Percentiles rank a stretch among this genome's conserved stretches.
These are phyloP conservation scores for Avena atlantica DNA, from an alignment of 176 grass and related monocot genomes.

Conservation along the genomic window DNA sequence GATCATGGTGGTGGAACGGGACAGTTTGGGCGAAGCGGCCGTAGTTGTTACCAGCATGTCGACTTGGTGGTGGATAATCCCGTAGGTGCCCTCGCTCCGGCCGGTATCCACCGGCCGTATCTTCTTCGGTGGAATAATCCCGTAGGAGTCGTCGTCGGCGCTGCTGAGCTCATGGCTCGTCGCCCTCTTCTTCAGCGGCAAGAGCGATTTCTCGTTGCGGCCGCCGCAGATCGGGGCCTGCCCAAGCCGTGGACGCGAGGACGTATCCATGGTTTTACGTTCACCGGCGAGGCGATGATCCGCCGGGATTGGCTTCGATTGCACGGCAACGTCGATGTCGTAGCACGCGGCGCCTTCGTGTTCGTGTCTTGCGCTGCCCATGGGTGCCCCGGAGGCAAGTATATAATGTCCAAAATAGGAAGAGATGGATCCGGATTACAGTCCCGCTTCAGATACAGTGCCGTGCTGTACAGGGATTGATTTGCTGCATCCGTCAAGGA, in stretches of 20 bases:
- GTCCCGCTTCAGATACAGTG: background rate
- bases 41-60: background rate
- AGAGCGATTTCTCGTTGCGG: background rate
- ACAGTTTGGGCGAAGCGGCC: background rate
- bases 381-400: background rate
- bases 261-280: background rate
- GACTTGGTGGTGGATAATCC: background rate
- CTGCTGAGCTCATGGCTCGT: background rate
- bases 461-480: background rate
- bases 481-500: background rate
- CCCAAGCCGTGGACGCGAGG: no score
- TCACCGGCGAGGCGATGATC: background rate
- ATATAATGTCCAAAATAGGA: background rate
- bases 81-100: background rate
- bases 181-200: conserved; percentile 43
- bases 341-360: background rate
- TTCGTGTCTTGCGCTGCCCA: background rate
- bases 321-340: background rate
- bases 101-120: background rate
- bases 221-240: background rate
- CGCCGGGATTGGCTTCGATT: background rate
- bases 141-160: background rate
- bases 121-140: background rate
- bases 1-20: background rate
- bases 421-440: background rate